Base-by-base conservation (phyloP, 306 rosid species). In the Cyclanthera cordifolia region DNA sequence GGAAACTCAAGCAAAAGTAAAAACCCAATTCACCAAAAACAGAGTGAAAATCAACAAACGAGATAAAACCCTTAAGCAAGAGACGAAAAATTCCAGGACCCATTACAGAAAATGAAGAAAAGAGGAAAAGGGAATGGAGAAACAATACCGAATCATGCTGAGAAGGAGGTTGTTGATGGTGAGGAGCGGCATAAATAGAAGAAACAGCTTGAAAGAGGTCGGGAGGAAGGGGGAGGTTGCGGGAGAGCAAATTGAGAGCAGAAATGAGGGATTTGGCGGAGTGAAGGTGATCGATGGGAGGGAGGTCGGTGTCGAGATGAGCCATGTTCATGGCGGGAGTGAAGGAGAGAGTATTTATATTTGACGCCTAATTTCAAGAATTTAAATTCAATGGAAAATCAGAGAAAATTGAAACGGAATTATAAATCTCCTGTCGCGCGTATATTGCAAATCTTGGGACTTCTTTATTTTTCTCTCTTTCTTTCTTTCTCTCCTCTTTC, bases 241-340 rank as follows among this genome's bases (percentile, higher is more conserved):
- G 96, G 15, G 97, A 94, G 79, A 94, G 88, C 64, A 90, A 82
- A 77, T 83, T 86, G 82, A 94, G 90, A 39, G 97, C 99, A 56
- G 79, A 88, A 61, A 94, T 86, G 78, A 94, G 91, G 6, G 97
- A 76, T 75, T 81, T 90, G 74, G 90, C 74, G 70, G 80, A 74
- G 73, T 70, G 80, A 41, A 80, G 34, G 60, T 74, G 82, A 67
- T 81, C 82, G 61, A 63, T 83, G 80, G n/a, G n/a, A n/a, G n/a
- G n/a, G n/a, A n/a, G n/a, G n/a, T n/a, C n/a, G n/a, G 77, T 76
- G 51, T 84, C 84, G 34, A 87, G 83, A 82, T 80, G 89, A 75
- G 93, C 84, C 88, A 83, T 79, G 58, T 76, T 82, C 73, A 75
- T 92, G 98, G 96, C 96, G 95, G 87, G 95, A 87, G 86, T 53